Base-by-base conservation (phyloP, 2,329 filamentous ascomycete genomes). In the Lasiodiplodia gonubiensis region DNA sequence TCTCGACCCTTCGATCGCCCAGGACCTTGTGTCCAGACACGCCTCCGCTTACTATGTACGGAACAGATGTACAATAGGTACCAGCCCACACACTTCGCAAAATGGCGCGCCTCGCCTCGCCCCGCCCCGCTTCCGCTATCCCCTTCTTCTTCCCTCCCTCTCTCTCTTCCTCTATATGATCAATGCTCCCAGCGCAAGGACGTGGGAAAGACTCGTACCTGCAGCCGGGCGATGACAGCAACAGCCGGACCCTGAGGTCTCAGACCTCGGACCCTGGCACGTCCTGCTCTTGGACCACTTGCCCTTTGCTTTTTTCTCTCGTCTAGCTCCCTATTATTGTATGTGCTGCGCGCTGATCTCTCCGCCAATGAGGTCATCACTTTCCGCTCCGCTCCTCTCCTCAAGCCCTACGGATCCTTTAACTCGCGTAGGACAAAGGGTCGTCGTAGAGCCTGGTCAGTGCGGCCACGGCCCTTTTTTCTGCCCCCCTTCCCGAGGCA, bases 101-200 rank as follows among this genome's bases (percentile, higher is more conserved):
- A 46, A n/a, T 27, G 23, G 8, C 23, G 25, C 55, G 37, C 23
- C 37, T 63, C 59, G 59, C n/a, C 46, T 63, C 42, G 59, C 46
- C 30, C 49, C 59, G 59, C 59, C 59, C 59, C 59, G 57, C 57
- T 61, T 42, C 39, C 39, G 59, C n/a, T 25, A 11, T 12, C 33
- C 27, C 39, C 30, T 23, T 48, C 16, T 25, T 37, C n/a, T 10
- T 21, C 23, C 8, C 23, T 27, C 11, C 6, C 23, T 25, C 21
- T 33, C 30, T 33, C 30, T 33, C 30, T 2, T 33, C 42, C 42
- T 46, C 42, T n/a, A 8, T 46, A 46, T n/a, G 42, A 46, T 46
- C 42, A 46, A 46, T 46, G 42, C 42, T 46, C 42, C 37, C 11
- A 16, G 10, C 37, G 18, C 30, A 11, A 51, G 46, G 59, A 63